Evolutionary conservation across 257 asterid species (phyloP), one percentile per base, ranked within the genome.

Genomic region (Penstemon davidsonii): DNA sequence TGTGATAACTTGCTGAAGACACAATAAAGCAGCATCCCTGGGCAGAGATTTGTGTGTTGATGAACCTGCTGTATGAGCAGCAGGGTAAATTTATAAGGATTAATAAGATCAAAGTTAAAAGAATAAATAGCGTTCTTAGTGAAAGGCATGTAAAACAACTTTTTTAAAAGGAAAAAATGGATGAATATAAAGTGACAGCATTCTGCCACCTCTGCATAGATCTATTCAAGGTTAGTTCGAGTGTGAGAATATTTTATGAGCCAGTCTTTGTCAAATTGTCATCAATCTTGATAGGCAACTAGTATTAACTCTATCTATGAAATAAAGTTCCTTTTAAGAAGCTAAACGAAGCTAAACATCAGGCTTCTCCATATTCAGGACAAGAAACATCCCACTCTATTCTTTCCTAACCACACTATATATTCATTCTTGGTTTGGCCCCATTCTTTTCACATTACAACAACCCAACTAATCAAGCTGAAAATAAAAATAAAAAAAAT

Each of bases 1-100:
- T 52, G 52, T 67, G 8, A 87, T 75, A 70, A 79, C 84, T 74
- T 77, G 87, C 79, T 77, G 85, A 71, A 85, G 79, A 79, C 96
- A 86, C 63, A 72, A 71, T 7, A 84, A 75, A 57, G 96, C 89
- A 75, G 78, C 84, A 71, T 80, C 79, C 60, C 55, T 36, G 5
- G 74, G 76, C 61, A 67, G 63, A 70, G 92, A 73, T 42, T 69
- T 62, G 51, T 78, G 68, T 40, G 80, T 73, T 69, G 80, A 69
- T 60, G 87, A 75, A 83, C 91, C 99, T 93, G 85, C 49, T 74
- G 64, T 49, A 66, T 42, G 42, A 78, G 36, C 66, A 76, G 76
- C 8, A 43, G 54, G 56, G 42, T 42, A 50, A 67, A 73, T 19
- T 25, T 25, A 67, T 45, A 46, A 57, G 68, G 50, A 54, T 52